Base-by-base conservation (phyloP, 768 basidiomycete genomes). In the Polyporus arcularius region DNA sequence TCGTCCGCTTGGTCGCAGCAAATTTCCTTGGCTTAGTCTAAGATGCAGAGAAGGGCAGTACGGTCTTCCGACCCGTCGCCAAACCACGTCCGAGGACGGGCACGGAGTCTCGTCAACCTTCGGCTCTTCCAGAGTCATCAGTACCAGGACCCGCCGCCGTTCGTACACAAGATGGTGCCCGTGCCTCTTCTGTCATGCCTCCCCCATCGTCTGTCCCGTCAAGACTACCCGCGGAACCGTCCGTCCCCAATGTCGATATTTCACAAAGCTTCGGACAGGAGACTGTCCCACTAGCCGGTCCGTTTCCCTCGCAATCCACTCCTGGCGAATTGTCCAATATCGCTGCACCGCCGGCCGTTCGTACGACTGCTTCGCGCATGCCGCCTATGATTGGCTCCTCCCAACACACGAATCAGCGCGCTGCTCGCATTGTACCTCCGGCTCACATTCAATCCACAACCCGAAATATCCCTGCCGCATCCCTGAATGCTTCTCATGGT, bases 51-150 rank as follows among this genome's bases (percentile, higher is more conserved):
- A 92, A 92, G 70, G 89, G 89, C 15, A 78, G 81, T 8, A 80
- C 85, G 5, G 71, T 90, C 55, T 92, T 92, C 66, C 82, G 81
- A 68, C 89, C 89, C n/a, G 79, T 88, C 4, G 78, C 75, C 14
- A 87, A 85, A 68, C 73, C 82, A 9, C 79, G 87, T 49, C 66
- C 80, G 14, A 84, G 86, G 30, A 52, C 57, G 12, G 63, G 64
- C 15, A 58, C 61, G 45, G 65, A 71, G 46, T 57, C 64, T 31
- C 65, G 65, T n/a, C 65, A 70, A 53, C 51, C 62, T 2, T 72
- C 73, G n/a, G 63, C 55, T 5, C 58, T 63, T 14, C 69, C 67
- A 10, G 70, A 70, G 16, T 35, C 64, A 21, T 32, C 57, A 18
- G 30, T 47, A 26, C 28, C 53, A 40, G 8, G 43, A 5, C 35